Evolutionary conservation across 1,139 yeast genomes (phyloP).

Genomic region (Taiozyma sp.): DNA sequence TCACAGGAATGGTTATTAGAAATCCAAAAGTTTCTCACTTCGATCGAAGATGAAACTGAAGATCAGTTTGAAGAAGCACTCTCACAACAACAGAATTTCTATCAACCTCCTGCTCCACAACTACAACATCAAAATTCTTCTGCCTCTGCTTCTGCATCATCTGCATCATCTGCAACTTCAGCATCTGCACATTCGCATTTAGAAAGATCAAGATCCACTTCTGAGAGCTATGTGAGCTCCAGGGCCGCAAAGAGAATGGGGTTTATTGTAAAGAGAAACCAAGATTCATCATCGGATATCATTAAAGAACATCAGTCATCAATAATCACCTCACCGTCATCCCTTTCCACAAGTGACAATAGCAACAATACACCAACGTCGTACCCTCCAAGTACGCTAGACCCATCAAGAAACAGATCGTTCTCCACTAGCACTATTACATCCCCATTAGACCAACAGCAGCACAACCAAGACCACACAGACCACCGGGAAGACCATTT

Average conservation of each 20-base stretch:
- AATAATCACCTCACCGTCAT: background rate
- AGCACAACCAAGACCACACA: background rate
- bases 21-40: constrained; percentile 37
- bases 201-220: constrained; percentile 49
- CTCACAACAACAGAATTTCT: constrained; percentile 7
- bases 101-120: constrained; percentile 4
- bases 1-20: constrained; percentile 53
- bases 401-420: constrained; percentile 16
- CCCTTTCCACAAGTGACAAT: background rate
- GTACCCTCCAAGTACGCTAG: background rate
- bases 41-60: constrained; percentile 13
- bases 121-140: constrained; percentile 1
- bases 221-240: constrained; percentile 46
- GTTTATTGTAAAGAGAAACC: constrained; percentile 41
- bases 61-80: background rate
- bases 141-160: constrained; percentile 13
- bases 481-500: background rate
- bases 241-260: constrained; percentile 72
- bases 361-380: background rate
- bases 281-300: constrained; percentile 17
- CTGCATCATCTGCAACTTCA: constrained; percentile 4
- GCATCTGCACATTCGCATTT: constrained; percentile 13
- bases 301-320: constrained; percentile 20
- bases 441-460: background rate
- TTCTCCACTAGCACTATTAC: constrained; percentile 12